These are phyloP conservation scores for Arthrobotrys sphaeroides DNA, from an alignment of 2,329 filamentous ascomycete species.

Conservation along the genomic window DNA sequence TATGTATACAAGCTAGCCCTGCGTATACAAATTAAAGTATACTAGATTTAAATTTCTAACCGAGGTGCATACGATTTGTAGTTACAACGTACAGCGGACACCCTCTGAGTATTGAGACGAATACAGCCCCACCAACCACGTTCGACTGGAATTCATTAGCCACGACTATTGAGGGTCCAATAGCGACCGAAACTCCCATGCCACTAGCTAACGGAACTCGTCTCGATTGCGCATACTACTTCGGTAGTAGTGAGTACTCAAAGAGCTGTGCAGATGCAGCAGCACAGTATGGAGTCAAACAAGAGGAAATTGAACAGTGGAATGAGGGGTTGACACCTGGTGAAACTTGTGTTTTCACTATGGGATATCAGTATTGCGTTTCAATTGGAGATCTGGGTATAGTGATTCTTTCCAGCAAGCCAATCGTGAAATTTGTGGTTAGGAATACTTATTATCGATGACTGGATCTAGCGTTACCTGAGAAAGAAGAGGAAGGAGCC, in stretches of 20 bases:
- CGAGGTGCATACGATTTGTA: background rate
- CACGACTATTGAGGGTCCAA: slow-evolving; percentile 22
- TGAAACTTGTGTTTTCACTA: slow-evolving; percentile 18
- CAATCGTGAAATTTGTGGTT: background rate
- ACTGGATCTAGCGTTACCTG: slow-evolving; percentile 18
- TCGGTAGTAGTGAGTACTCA: slow-evolving; percentile 54
- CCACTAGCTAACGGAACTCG: slow-evolving; percentile 56
- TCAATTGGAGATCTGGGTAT: slow-evolving; percentile 43
- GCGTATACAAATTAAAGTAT: background rate
- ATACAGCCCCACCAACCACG: slow-evolving; percentile 26
- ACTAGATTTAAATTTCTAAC: background rate
- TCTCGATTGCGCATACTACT: slow-evolving; percentile 56
- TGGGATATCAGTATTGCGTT: slow-evolving; percentile 43
- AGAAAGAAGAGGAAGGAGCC: slow-evolving; percentile 26
- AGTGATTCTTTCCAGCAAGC: background rate
- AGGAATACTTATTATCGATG: slow-evolving; percentile 12
- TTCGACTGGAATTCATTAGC: slow-evolving; percentile 30
- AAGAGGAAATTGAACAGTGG: slow-evolving; percentile 33
- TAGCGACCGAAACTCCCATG: slow-evolving; percentile 30
- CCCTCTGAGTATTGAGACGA: slow-evolving; percentile 37
- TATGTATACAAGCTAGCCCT: slow-evolving; percentile 36
- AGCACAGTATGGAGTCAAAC: slow-evolving; percentile 29
- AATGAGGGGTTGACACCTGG: slow-evolving; percentile 30
- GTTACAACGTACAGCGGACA: slow-evolving; percentile 54
- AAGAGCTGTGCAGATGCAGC: slow-evolving; percentile 44